Base-by-base conservation (phyloP, 2,329 filamentous ascomycete genomes). In the Remersonia thermophila region DNA sequence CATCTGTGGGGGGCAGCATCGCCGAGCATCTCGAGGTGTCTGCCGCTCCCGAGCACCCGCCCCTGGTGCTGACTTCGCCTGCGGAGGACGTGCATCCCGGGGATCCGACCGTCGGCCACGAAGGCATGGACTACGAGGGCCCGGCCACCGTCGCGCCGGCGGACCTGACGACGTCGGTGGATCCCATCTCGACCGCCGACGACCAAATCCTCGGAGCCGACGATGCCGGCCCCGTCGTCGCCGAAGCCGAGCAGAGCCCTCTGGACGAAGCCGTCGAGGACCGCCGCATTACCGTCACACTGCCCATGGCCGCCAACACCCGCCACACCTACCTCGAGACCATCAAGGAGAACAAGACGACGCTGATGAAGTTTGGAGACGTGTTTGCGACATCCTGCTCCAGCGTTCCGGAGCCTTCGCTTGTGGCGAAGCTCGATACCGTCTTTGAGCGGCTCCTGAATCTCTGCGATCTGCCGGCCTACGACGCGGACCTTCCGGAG, bases 381-480 rank as follows among this genome's bases (percentile, higher is more conserved):
- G 50, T 54, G 1, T 68, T 73, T 36, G 60, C 50, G 13, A 53
- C 52, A 3, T 60, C 65, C 20, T 54, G 54, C 3, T 55, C 55
- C 17, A 41, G 50, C 15, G 52, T 58, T 11, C 66, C 70, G 0
- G 57, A 62, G 7, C 42, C 54, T 2, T 45, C 47, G 2, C 45
- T 69, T 2, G 51, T 69, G 5, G 49, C 54, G 10, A 65, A 59
- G 33, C 62, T 80, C 7, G 64, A 76, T 41, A 48, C 55, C 6
- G 56, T 78, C 42, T 62, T 80, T 29, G 55, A 60, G 14, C 56
- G 57, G 26, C 57, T 80, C 8, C 56, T 66, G 29, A 65, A 70
- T 36, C 55, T 76, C 14, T 75, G 72, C 48, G 72, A 77, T 47
- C 65, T 73, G 27, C 73, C 71, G 3, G 65, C 66, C 4, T 66